Evolutionary conservation across 108 stramenopile genomes (phyloP).

Genomic region (Cafeteria roenbergensis): DNA sequence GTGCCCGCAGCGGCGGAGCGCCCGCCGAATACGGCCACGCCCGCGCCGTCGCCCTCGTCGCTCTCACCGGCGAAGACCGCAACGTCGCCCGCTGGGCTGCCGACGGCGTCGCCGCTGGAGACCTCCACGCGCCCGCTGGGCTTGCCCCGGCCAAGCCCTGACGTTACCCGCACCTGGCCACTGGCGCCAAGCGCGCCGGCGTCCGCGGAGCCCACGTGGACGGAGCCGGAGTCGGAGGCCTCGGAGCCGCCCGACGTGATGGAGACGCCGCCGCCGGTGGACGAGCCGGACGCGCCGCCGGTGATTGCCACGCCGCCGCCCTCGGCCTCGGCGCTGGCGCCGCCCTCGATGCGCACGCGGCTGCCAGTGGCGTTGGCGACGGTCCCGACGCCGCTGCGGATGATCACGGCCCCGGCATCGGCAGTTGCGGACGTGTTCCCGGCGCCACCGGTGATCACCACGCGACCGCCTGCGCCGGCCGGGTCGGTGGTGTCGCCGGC

Average conservation of each 20-base stretch:
- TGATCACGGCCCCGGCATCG: background rate
- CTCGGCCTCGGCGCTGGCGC: background rate
- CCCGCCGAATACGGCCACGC: constrained; percentile 28
- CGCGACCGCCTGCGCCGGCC: constrained; percentile 16
- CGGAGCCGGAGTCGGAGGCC: background rate
- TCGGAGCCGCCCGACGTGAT: background rate
- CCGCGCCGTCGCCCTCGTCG: constrained; percentile 28
- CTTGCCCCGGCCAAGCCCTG: no score
- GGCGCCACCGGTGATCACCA: background rate
- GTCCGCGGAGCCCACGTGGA: background rate
- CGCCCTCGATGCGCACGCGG: background rate
- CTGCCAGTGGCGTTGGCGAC: background rate
- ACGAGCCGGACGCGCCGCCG: background rate
- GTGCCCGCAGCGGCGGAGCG: constrained; percentile 13
- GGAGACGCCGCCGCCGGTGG: background rate
- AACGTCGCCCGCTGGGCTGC: constrained; percentile 30
- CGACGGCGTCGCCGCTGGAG: constrained; percentile 27
- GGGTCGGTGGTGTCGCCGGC: constrained; percentile 20
- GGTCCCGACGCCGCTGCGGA: background rate
- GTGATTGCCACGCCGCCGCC: background rate
- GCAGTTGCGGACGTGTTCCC: background rate
- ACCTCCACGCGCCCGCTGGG: no score
- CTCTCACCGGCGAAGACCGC: constrained; percentile 28
- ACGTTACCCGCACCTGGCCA: no score
- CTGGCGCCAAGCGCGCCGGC: background rate